Conservation (phyloP, 345 rosid genomes). For the Boechera stricta region DNA sequence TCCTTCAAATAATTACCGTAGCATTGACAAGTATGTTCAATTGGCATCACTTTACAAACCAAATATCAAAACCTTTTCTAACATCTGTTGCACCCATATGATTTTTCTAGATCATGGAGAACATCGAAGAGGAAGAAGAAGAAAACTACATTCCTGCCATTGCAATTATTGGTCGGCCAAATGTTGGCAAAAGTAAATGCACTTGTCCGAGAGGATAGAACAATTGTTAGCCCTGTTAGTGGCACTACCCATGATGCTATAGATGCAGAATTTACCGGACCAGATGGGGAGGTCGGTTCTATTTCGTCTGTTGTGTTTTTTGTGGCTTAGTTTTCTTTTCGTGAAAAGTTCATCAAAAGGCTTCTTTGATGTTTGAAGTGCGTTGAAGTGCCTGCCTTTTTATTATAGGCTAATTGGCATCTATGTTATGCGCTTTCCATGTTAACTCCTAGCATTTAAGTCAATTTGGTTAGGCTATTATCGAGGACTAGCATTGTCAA, state of each 20-base stretch:
- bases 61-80: slow-evolving; percentile 1
- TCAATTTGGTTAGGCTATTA: slow-evolving; percentile 19
- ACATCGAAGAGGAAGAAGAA: slow-evolving; percentile 63
- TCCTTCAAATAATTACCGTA: slow-evolving; percentile 7
- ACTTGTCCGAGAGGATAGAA: slow-evolving; percentile 93
- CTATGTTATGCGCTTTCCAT: slow-evolving; percentile 14
- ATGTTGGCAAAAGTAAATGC: slow-evolving; percentile 98
- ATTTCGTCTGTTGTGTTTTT: slow-evolving; percentile 1
- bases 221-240: slow-evolving; percentile 96
- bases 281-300: slow-evolving; percentile 79
- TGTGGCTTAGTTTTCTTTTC: slow-evolving; percentile 16
- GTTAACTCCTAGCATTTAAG: neutral
- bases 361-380: neutral
- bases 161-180: slow-evolving; percentile 95
- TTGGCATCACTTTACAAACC: neutral
- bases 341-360: slow-evolving; percentile 7
- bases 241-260: slow-evolving; percentile 99
- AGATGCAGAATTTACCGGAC: slow-evolving; percentile 86
- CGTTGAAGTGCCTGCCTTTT: neutral
- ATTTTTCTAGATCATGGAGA: slow-evolving; percentile 54
- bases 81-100: neutral
- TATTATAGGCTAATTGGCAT: slow-evolving; percentile 9
- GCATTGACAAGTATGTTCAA: neutral
- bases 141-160: slow-evolving; percentile 82
- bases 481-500: slow-evolving; percentile 9